phyloP scores from a whole-genome alignment of 1,139 yeast genomes.

The Saccharomyces hybrid region DNA sequence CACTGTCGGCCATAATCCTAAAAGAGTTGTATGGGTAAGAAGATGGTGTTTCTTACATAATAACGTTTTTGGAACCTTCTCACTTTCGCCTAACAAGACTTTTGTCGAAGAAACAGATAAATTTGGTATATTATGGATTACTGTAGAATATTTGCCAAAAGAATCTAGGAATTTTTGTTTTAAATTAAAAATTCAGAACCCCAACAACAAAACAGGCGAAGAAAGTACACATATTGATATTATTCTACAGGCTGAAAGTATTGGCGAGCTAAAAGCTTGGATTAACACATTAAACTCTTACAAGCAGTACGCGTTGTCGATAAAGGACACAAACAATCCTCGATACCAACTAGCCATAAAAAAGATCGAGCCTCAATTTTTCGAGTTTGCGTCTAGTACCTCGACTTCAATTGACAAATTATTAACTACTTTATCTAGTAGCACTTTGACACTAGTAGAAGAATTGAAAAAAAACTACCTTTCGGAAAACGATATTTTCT shows the following conservation, averaged over 20 bases:
- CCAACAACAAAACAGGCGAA: constrained; percentile 6
- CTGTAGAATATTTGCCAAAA: constrained; percentile 50
- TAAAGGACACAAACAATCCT: constrained; percentile 32
- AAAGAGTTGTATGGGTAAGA: constrained; percentile 68
- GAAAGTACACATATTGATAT: constrained; percentile 25
- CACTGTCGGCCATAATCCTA: constrained; percentile 41
- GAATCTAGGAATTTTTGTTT: constrained; percentile 82
- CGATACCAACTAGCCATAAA: constrained; percentile 48
- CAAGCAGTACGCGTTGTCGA: constrained; percentile 41
- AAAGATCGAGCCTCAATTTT: constrained; percentile 61
- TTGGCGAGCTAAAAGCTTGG: constrained; percentile 69
- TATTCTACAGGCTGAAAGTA: constrained; percentile 69
- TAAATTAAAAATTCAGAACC: constrained; percentile 62
- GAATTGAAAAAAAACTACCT: constrained; percentile 6
- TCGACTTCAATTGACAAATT: constrained; percentile 45
- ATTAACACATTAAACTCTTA: constrained; percentile 60
- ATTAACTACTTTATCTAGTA: constrained; percentile 34
- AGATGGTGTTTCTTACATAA: constrained; percentile 84
- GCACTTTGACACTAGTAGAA: constrained; percentile 10
- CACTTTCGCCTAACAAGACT: constrained; percentile 58
- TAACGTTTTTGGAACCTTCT: constrained; percentile 76
- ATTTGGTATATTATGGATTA: constrained; percentile 68
- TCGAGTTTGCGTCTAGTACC: constrained; percentile 66
- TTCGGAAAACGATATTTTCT: constrained; percentile 6
- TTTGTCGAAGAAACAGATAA: constrained; percentile 89